Evolutionary conservation across 2,329 filamentous ascomycete genomes (phyloP), one percentile per base, ranked within the genome.

Genomic region (Paecilomyces sp.): DNA sequence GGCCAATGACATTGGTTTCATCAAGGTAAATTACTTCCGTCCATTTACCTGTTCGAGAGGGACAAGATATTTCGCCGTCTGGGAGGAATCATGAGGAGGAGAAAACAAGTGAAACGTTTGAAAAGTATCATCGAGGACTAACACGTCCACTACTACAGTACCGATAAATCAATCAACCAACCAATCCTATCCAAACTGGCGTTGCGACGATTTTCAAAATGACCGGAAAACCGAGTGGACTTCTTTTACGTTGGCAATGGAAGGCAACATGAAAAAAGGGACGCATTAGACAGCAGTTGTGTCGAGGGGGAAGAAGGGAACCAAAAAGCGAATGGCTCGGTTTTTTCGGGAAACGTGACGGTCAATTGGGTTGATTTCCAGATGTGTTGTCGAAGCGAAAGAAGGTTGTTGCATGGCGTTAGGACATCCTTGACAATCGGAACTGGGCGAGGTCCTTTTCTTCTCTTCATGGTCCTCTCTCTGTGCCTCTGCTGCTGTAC

Each of bases 1-100:
- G 83, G 78, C 80, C 72, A 74, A 76, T 74, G 85, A 88, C 77
- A 87, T 88, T 75, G 85, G 85, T 70, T 88, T 88, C 81, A 78
- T 81, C 77, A 88, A 88, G 85, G 85, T 87, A 47, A 36, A 57
- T 55, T 13, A 28, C 22, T 18, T 47, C 36, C 51, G n/a, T 36
- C 30, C 41, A 28, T 57, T 13, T 34, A 28, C 25, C 22, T 51
- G 30, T 25, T 33, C 31, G 31, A 33, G 8, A 33, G 31, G 31
- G 31, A 11, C 6, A 8, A 33, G 31, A 33, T 9, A 33, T 11
- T 33, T 12, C 31, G 31, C 31, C 53, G 13, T n/a, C 4, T 31
- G 24, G 56, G 13, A 15, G 25, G 52, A 36, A 58, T 34, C 6
- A 12, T 25, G 30, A 28, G 54, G 15, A 34, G 28, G 33, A 4